These are phyloP conservation scores for Phytophthora parvispora DNA, from an alignment of 352 stramenopile species.

Conservation along the genomic window DNA sequence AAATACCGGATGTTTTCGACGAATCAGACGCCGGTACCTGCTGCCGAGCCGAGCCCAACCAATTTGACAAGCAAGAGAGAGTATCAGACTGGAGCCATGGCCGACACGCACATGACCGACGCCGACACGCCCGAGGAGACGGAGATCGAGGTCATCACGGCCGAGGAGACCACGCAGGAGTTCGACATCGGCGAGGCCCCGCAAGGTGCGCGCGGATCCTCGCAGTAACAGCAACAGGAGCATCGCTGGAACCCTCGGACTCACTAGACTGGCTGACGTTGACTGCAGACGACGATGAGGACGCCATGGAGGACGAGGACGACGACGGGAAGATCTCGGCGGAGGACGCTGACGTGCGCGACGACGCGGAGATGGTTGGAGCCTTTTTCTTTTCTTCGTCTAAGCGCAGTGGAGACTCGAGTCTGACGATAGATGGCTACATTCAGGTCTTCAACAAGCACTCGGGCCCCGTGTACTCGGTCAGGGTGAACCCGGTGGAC, in stretches of 20 bases:
- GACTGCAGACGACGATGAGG: constrained; percentile 76
- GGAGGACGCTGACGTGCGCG: constrained; percentile 75
- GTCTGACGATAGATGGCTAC: constrained; percentile 8
- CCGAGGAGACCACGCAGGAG: constrained; percentile 84
- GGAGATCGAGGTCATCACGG: constrained; percentile 87
- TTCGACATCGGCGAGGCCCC: constrained; percentile 87
- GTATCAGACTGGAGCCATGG: constrained; percentile 10
- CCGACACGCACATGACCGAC: constrained; percentile 39
- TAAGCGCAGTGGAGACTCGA: too few species aligned
- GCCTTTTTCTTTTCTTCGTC: too few species aligned
- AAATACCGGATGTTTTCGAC: too few species aligned
- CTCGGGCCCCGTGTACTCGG: constrained; percentile 80
- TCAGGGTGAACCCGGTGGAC: constrained; percentile 87
- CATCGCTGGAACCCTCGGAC: not conserved
- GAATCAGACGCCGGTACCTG: constrained; percentile 16
- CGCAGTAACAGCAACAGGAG: not conserved
- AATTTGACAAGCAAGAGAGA: constrained; percentile 28
- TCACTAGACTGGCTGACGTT: not conserved
- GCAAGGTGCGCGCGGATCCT: constrained; percentile 49
- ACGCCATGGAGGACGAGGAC: constrained; percentile 74
- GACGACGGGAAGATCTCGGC: constrained; percentile 72
- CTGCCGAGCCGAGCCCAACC: constrained; percentile 17
- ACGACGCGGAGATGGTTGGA: constrained; percentile 77
- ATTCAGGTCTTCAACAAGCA: constrained; percentile 84
- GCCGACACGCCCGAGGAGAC: constrained; percentile 50